A percentile compares a stretch with the other conserved stretches of the same genome.
Conservation (phyloP, 2,329 filamentous ascomycete species). For the Ceratocystis cubensis region DNA sequence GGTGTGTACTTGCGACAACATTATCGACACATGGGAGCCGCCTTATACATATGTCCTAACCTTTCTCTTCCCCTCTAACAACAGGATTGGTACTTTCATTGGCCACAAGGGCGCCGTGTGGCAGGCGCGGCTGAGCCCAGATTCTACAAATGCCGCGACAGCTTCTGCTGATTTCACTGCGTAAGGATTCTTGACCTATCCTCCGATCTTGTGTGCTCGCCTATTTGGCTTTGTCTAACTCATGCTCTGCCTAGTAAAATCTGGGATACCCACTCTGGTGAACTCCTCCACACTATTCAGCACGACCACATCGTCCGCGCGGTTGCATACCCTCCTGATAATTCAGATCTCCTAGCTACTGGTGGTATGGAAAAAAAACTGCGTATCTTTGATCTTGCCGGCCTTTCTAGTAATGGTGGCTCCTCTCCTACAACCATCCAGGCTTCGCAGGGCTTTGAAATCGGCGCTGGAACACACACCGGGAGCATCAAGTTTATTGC, state of each 20-base stretch:
- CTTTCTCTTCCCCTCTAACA: neutral
- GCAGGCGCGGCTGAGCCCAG: constrained; percentile 82
- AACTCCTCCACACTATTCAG: constrained; percentile 72
- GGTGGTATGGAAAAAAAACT: constrained; percentile 95
- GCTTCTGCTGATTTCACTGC: constrained; percentile 93
- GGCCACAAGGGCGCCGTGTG: constrained; percentile 97
- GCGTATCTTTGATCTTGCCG: constrained; percentile 76
- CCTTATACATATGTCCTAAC: neutral
- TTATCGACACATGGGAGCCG: neutral
- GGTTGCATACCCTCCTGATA: constrained; percentile 74
- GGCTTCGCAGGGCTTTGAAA: constrained; percentile 63
- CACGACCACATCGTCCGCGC: constrained; percentile 94
- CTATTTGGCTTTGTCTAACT: constrained; percentile 26
- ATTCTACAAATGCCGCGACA: constrained; percentile 79
- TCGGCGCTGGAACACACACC: constrained; percentile 70
- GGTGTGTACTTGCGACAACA: constrained; percentile 38
- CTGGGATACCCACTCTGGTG: constrained; percentile 93
- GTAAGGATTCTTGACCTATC: constrained; percentile 37
- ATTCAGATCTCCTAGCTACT: constrained; percentile 75
- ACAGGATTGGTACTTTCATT: constrained; percentile 94
- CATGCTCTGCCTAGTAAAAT: constrained; percentile 54
- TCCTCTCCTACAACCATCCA: constrained; percentile 30
- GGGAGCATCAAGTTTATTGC: constrained; percentile 93
- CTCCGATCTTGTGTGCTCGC: neutral
- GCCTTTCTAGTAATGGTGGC: constrained; percentile 34